A percentile compares a stretch with the other conserved stretches of the same genome.
These are phyloP conservation scores for Lactarius trivialis DNA, from an alignment of 768 basidiomycete genomes.

Conservation along the genomic window DNA sequence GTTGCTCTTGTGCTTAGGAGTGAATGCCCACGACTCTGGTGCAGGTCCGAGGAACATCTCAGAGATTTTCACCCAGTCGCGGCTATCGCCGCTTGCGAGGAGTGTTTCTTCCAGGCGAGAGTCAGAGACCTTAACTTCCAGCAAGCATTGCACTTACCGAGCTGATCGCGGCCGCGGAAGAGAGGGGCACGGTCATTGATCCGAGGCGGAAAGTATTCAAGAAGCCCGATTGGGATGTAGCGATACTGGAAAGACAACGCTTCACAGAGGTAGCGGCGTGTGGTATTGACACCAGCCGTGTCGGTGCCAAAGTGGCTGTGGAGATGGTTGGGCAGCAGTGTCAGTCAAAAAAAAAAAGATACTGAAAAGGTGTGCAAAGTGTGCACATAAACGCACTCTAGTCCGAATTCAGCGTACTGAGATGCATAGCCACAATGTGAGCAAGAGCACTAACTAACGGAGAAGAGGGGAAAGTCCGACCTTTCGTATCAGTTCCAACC, in stretches of 20 bases:
- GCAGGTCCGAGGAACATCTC: slow-evolving; percentile 92
- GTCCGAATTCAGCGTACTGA: slow-evolving; percentile 81
- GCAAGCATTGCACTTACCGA: slow-evolving; percentile 48
- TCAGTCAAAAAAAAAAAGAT: slow-evolving; percentile 1
- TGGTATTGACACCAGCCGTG: slow-evolving; percentile 83
- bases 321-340: too few relatives aligned
- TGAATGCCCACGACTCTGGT: slow-evolving; percentile 78
- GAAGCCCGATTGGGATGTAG: slow-evolving; percentile 88
- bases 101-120: slow-evolving; percentile 57
- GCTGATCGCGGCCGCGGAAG: slow-evolving; percentile 80
- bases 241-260: slow-evolving; percentile 94
- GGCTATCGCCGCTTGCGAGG: slow-evolving; percentile 68
- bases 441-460: not conserved
- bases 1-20: slow-evolving; percentile 94
- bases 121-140: slow-evolving; percentile 7
- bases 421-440: not conserved
- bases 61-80: slow-evolving; percentile 88
- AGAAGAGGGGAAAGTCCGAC: slow-evolving; percentile 32
- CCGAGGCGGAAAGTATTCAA: slow-evolving; percentile 70
- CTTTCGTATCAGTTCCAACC: slow-evolving; percentile 71
- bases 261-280: slow-evolving; percentile 91
- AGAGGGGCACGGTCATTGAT: slow-evolving; percentile 91
- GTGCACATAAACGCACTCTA: slow-evolving; percentile 45
- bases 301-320: slow-evolving; percentile 78
- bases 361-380: not conserved